These are phyloP conservation scores for Lolium perenne DNA, from an alignment of 176 grass and related monocot species.

Conservation along the genomic window DNA sequence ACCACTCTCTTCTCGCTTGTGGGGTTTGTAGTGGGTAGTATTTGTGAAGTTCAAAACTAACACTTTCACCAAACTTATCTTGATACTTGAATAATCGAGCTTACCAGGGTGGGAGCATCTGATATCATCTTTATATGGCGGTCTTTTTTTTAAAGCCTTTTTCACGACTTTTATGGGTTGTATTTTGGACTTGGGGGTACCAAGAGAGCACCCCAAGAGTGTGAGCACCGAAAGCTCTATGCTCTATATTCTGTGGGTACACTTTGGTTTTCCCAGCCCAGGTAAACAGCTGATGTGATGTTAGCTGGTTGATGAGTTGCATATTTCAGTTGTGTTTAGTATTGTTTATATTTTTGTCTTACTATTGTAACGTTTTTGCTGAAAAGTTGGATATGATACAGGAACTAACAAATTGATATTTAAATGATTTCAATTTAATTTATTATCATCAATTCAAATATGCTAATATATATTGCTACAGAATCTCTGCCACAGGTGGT, in stretches of 20 bases:
- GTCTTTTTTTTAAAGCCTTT: neutral
- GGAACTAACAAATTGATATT: neutral
- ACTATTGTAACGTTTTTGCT: neutral
- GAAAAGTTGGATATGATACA: neutral
- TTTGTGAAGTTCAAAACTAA: slow-evolving; percentile 20
- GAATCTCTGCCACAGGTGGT: slow-evolving; percentile 94
- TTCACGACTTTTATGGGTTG: neutral
- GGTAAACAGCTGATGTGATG: neutral
- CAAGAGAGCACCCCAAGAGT: neutral
- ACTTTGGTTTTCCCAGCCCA: neutral
- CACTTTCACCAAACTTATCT: neutral
- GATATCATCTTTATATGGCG: neutral
- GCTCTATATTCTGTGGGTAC: neutral
- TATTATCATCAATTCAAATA: neutral
- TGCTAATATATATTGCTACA: slow-evolving; percentile 48
- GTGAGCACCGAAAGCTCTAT: neutral
- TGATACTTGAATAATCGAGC: neutral
- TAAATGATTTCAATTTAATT: neutral
- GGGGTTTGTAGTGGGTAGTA: neutral
- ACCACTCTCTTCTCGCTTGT: neutral
- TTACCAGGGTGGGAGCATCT: neutral
- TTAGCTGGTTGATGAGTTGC: slow-evolving; percentile 1
- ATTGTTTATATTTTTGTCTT: neutral
- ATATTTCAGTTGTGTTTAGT: neutral
- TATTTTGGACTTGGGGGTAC: neutral